phyloP scores from a whole-genome alignment of 1,284 basidiomycete species.

The Pholiota adiposa region DNA sequence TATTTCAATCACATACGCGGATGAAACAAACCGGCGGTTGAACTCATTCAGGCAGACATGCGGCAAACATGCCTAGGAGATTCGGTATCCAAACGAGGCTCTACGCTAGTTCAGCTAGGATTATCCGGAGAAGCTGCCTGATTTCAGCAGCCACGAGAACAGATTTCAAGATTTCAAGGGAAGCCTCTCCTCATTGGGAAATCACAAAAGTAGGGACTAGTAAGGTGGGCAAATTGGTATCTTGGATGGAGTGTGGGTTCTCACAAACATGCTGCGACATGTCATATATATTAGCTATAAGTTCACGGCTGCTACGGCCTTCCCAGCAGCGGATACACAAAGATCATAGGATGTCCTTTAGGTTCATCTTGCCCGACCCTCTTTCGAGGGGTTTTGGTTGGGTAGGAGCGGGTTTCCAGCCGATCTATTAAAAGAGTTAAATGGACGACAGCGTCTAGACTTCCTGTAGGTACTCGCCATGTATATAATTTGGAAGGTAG shows the following conservation, averaged over 20 bases:
- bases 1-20: conserved; percentile 7
- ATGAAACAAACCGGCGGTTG: conserved; percentile 6
- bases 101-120: neutral
- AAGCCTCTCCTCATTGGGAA: conserved; percentile 10
- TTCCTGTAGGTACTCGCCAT: conserved; percentile 59
- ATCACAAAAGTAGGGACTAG: neutral
- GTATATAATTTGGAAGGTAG: conserved; percentile 96
- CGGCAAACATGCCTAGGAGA: neutral
- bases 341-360: conserved; percentile 79
- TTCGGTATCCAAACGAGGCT: neutral
- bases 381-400: conserved; percentile 87
- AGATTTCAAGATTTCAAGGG: neutral
- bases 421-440: conserved; percentile 66
- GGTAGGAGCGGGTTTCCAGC: conserved; percentile 92
- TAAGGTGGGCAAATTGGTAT: conserved; percentile 10
- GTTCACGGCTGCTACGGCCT: neutral
- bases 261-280: conserved; percentile 3
- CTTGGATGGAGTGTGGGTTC: conserved; percentile 1
- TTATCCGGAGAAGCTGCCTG: conserved; percentile 3
- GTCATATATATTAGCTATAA: neutral
- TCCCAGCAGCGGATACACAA: conserved; percentile 5
- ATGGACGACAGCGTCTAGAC: conserved; percentile 7
- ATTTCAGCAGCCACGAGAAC: conserved; percentile 1
- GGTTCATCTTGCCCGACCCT: conserved; percentile 80
- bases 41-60: neutral